Evolutionary conservation across 345 rosid species (phyloP).

Genomic region (Kandelia obovata): DNA sequence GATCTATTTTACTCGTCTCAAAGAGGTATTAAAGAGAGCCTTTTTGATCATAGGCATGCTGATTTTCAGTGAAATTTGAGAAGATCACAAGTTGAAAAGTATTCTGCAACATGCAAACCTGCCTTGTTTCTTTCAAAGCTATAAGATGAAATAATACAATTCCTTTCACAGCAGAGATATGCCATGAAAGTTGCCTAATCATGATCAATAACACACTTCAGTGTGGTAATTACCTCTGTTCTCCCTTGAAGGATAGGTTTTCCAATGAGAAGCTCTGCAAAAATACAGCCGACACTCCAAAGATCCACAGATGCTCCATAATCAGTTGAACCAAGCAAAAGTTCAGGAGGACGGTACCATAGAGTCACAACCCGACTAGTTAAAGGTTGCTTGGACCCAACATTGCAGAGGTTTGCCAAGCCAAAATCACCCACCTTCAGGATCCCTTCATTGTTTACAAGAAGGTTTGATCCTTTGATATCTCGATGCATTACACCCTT

Average conservation of each 20-base stretch:
- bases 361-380: conserved; percentile 95
- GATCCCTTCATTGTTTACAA: conserved; percentile 84
- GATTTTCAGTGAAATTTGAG: no score
- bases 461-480: conserved; percentile 93
- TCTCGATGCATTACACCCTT: conserved; percentile 94
- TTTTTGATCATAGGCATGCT: no score
- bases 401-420: conserved; percentile 68
- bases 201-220: background rate
- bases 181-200: background rate
- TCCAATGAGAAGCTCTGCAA: conserved; percentile 82
- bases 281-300: conserved; percentile 99
- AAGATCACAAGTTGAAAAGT: no score
- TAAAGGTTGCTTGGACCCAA: conserved; percentile 62
- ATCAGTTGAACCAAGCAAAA: conserved; percentile 85
- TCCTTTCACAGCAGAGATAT: background rate
- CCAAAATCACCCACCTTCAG: conserved; percentile 96
- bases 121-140: no score
- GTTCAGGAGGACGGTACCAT: conserved; percentile 99
- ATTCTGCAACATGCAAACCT: no score
- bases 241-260: conserved; percentile 91
- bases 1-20: no score
- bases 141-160: no score
- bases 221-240: conserved; percentile 71
- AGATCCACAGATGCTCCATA: conserved; percentile 87
- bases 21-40: no score